Evolutionary conservation across 805 yeast species (phyloP), one percentile per base, ranked within the genome.

Genomic region (Saccharomyces eubayanus): DNA sequence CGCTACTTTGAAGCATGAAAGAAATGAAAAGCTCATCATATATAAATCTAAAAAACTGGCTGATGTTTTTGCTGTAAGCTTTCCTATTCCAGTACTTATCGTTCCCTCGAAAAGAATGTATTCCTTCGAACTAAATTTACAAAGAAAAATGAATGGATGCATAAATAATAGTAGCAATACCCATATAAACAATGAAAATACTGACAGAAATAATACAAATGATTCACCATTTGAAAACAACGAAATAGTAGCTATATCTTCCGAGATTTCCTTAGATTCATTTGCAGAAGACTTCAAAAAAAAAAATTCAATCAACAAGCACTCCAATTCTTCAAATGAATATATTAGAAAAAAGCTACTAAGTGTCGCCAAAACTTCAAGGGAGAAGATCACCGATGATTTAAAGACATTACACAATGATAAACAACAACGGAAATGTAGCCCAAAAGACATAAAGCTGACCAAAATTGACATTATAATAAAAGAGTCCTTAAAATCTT

Each of bases 61-160:
- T 21, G 71, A 68, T 53, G 61, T 56, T 14, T 46, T 69, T 27
- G 54, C 64, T 21, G 63, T 61, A 2, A 49, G 55, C 16, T 61
- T 62, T 43, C 69, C 72, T 5, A 57, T 63, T 6, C 72, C 72
- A 1, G 62, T 67, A 2, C 55, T 66, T 16, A 54, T 69, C 3
- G 64, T 64, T 4, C 68, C 71, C 9, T 67, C 63, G 0, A 62
- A 57, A 47, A 58, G 62, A 45, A 62, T 69, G 62, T 58, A 49
- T 51, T 60, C 57, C 21, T 63, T 67, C 52, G 72, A 70, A 53
- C 31, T 57, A 12, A 40, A 51, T 8, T 41, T 69, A 27, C 53
- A 57, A 28, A 53, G 51, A 30, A 53, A 56, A 12, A 21, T 36
- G 8, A 36, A 36, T 36, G 41, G 48, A 51, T 16, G 49, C 8